Evolutionary conservation across 768 basidiomycete genomes (phyloP), one percentile per base, ranked within the genome.

Genomic region (Paxillus involutus): DNA sequence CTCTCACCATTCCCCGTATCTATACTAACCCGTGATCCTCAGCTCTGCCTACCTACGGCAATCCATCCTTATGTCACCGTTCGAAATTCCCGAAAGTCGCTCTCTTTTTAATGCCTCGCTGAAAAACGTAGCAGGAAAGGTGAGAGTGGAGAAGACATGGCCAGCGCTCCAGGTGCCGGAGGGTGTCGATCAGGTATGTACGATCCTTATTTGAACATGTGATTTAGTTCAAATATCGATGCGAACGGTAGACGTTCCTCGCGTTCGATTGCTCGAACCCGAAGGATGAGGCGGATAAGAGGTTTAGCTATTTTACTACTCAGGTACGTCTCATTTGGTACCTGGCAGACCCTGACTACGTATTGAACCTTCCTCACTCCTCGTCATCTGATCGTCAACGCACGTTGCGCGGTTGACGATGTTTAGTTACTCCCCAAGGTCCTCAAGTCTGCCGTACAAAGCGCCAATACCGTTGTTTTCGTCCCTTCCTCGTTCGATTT

Each of bases 401-500:
- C 32, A 32, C 32, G 9, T 12, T 35, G 35, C 35, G 35, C 11
- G 11, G 11, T 14, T 14, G 36, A 30, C 13, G 30, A 51, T 37
- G 29, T n/a, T 35, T 35, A 94, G 91, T 73, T 94, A 26, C 78
- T 98, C 1, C 94, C 97, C 8, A 66, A 77, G 14, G 73, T 97
- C 21, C 75, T 94, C 43, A 94, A 93, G 71, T 98, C 95, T 2
- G 97, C 97, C 0, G 92, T 98, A 6, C 90, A 92, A 71, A 92
- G 94, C 59, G 78, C 84, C 26, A 93, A 94, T 67, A 94, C 94
- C 0, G 80, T 87, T 47, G 79, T 98, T 58, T 91, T 98, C 67
- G 76, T 99, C 16, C 94, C 97, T 0, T 95, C 93, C 0, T 98
- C 95, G 48, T 95, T 96, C 67, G 97, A 98, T 72, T 98, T 95